These are phyloP conservation scores for Umbelopsis sp. DNA, from an alignment of 192 early-diverging fungal genomes.

Conservation along the genomic window DNA sequence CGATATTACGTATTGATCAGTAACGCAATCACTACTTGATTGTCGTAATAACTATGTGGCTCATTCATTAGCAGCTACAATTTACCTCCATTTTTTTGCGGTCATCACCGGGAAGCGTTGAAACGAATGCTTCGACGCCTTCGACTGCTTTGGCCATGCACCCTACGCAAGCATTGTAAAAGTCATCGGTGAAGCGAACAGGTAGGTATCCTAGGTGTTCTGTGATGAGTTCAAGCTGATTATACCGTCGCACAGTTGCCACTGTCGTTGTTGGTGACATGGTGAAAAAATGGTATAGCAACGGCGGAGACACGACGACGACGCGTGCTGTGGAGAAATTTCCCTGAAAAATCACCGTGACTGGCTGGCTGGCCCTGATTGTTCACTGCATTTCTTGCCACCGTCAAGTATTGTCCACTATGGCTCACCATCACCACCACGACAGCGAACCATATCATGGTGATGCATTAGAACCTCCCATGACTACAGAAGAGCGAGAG, in stretches of 20 bases:
- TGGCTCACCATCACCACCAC: not conserved
- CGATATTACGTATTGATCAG: too few relatives aligned
- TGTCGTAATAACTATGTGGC: not conserved
- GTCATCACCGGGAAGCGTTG: slow-evolving; percentile 2
- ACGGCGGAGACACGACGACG: not conserved
- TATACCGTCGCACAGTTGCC: not conserved
- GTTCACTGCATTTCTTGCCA: too few relatives aligned
- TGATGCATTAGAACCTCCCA: not conserved
- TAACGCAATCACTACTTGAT: too few relatives aligned
- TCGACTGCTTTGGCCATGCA: slow-evolving; percentile 14
- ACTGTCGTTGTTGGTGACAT: not conserved
- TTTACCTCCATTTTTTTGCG: not conserved
- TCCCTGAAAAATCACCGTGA: not conserved
- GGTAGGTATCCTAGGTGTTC: slow-evolving; percentile 8
- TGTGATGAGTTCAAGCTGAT: slow-evolving; percentile 9
- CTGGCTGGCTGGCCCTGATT: too few relatives aligned
- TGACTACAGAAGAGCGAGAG: not conserved
- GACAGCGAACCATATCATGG: not conserved
- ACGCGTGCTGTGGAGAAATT: not conserved
- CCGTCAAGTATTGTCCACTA: too few relatives aligned
- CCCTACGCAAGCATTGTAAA: slow-evolving; percentile 8
- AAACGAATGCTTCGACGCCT: slow-evolving; percentile 4
- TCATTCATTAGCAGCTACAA: not conserved
- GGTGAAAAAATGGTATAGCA: not conserved
- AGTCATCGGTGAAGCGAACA: slow-evolving; percentile 7